Evolutionary conservation across 305 asterid genomes (phyloP).

Genomic region (Monarda citriodora): DNA sequence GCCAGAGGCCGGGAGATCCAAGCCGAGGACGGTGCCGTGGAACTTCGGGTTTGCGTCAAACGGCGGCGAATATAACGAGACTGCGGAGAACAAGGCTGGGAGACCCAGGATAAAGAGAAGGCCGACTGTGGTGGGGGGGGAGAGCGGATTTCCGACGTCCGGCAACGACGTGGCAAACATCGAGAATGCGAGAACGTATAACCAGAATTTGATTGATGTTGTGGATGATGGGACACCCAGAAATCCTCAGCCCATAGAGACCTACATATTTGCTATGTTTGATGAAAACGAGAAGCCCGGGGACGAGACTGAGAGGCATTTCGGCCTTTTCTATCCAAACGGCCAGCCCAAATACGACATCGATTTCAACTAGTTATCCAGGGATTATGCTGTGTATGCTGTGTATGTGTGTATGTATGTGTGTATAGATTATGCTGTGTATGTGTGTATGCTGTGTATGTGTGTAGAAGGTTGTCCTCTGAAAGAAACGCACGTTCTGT

Average conservation of each 20-base stretch:
- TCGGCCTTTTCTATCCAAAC: slow-evolving; percentile 41
- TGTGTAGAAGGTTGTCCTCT: neutral
- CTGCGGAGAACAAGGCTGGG: neutral
- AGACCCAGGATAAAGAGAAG: too few species aligned
- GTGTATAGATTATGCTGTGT: too few species aligned
- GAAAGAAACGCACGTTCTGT: too few species aligned
- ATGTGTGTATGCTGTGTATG: too few species aligned
- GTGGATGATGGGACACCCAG: too few species aligned
- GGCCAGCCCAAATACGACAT: slow-evolving; percentile 36
- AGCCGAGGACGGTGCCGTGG: too few species aligned
- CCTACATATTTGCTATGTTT: slow-evolving; percentile 35
- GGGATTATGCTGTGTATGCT: neutral
- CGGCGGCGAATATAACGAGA: neutral
- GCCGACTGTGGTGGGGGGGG: neutral
- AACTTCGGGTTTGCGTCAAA: too few species aligned
- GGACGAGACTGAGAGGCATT: slow-evolving; percentile 44
- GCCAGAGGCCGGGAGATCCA: too few species aligned
- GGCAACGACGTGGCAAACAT: neutral
- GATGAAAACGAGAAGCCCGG: slow-evolving; percentile 56
- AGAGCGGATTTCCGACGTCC: slow-evolving; percentile 34
- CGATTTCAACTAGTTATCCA: neutral
- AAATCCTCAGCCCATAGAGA: too few species aligned
- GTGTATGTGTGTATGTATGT: too few species aligned
- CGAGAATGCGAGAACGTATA: too few species aligned
- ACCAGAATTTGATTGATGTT: too few species aligned